Evolutionary conservation across 441 rosid species (phyloP), one percentile per base, ranked within the genome.

Genomic region (Monsonia emarginata): DNA sequence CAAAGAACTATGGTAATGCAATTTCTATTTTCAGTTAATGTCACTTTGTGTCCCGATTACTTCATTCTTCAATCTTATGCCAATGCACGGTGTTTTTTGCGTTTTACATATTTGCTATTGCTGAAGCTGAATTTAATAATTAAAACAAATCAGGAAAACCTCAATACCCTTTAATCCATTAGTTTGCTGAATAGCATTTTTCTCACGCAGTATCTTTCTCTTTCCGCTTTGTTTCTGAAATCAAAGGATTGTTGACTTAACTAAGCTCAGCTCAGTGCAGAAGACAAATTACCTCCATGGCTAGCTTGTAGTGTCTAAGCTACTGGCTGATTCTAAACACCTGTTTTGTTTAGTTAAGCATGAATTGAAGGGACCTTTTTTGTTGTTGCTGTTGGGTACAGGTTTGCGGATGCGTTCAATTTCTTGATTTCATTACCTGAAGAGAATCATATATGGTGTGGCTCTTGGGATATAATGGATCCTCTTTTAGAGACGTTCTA

Each of bases 361-460:
- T 57, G 61, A 57, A 57, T 16, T 57, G 61, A 26, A 13, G 32
- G 4, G n/a, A 16, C 62, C 64, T 27, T 61, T 46, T 69, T 70
- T 50, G 9, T 32, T 48, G 60, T 50, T 46, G 67, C 69, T 50
- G 9, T 32, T 48, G 60, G 42, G 27, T 18, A 44, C 75, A 95
- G 99, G 99, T 95, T 95, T 71, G 85, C 74, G 18, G 93, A 91
- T 78, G 81, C 97, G 38, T 95, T 88, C 75, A 87, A 77, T 74
- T 78, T 81, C 71, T 73, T 91, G 86, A 84, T 88, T 72, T 75
- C 79, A 65, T 78, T 85, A 76, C 90, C 91, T 0, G 75, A 80
- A 72, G 91, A 95, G 65, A 80, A 58, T 64, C 99, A 95, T 68
- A 85, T 89, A 56, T 95, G 99, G 97, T 95, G 99, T 44, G 87